A percentile compares a stretch with the other conserved stretches of the same genome.
phyloP scores from a whole-genome alignment of 768 basidiomycete genomes.

The Piloderma croceum region DNA sequence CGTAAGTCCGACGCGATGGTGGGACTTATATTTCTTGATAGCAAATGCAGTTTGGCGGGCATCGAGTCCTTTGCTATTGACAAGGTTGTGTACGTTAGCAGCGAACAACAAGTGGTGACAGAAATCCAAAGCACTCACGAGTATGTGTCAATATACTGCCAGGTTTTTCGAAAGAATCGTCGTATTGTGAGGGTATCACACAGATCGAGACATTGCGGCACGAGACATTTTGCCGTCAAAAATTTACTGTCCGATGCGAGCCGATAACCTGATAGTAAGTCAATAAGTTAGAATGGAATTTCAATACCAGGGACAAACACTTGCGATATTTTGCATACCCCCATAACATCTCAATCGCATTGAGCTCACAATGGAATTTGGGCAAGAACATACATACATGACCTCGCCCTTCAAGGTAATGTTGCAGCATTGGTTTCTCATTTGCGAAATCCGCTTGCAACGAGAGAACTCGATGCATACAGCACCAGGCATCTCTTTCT shows the following conservation, averaged over 20 bases:
- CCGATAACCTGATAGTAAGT: slow-evolving; percentile 12
- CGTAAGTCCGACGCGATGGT: slow-evolving; percentile 5
- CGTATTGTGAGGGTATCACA: slow-evolving; percentile 14
- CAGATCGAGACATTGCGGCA: slow-evolving; percentile 18
- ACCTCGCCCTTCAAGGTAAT: slow-evolving; percentile 16
- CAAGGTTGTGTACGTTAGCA: background rate
- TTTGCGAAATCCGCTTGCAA: slow-evolving; percentile 16
- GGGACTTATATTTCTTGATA: slow-evolving; percentile 16
- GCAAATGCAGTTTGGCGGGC: slow-evolving; percentile 9
- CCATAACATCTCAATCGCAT: slow-evolving; percentile 10
- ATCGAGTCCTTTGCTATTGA: slow-evolving; percentile 10
- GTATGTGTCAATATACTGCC: slow-evolving; percentile 12
- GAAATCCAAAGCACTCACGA: slow-evolving; percentile 1
- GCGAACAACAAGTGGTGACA: background rate
- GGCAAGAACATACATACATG: slow-evolving; percentile 6
- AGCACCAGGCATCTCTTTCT: slow-evolving; percentile 14
- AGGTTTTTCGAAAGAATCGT: slow-evolving; percentile 11
- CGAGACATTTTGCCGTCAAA: slow-evolving; percentile 16
- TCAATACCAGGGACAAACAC: too few relatives aligned
- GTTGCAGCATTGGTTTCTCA: slow-evolving; percentile 17
- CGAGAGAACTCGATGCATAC: slow-evolving; percentile 16
- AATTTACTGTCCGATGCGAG: slow-evolving; percentile 19
- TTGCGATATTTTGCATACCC: slow-evolving; percentile 7
- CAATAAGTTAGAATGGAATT: slow-evolving; percentile 1
- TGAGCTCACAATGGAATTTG: slow-evolving; percentile 10